Percentiles rank a stretch among this genome's conserved stretches.
These are phyloP conservation scores for Claviceps cyperi DNA, from an alignment of 2,329 filamentous ascomycete species.

Conservation along the genomic window DNA sequence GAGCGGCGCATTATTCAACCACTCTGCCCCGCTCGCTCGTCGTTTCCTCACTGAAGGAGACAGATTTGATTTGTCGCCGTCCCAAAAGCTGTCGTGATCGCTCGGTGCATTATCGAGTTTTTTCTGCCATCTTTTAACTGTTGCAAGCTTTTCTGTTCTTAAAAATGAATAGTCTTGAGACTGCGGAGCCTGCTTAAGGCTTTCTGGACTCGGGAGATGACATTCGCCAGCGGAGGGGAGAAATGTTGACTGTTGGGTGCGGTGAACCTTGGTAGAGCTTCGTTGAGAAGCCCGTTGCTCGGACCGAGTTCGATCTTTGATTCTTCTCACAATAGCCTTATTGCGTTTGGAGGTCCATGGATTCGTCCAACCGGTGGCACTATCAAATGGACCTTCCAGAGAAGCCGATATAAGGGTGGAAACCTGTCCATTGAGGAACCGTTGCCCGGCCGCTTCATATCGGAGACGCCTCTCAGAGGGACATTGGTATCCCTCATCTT, in stretches of 20 bases:
- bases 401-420: conserved; percentile 45
- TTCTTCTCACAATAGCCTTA: neutral
- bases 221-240: conserved; percentile 15
- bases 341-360: conserved; percentile 15
- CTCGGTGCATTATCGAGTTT: conserved; percentile 6
- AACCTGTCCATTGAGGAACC: conserved; percentile 40
- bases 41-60: conserved; percentile 12
- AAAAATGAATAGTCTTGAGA: conserved; percentile 16
- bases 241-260: conserved; percentile 5
- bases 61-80: conserved; percentile 4
- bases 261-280: conserved; percentile 3
- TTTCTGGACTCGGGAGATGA: conserved; percentile 28
- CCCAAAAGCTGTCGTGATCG: conserved; percentile 10
- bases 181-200: conserved; percentile 21
- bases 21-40: conserved; percentile 15
- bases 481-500: conserved; percentile 37
- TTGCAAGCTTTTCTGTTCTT: conserved; percentile 17
- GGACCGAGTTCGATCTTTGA: neutral
- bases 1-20: conserved; percentile 17
- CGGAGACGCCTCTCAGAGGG: conserved; percentile 32
- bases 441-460: conserved; percentile 44
- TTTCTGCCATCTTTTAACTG: conserved; percentile 20
- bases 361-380: conserved; percentile 17
- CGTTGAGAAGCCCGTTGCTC: neutral
- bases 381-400: conserved; percentile 47